These are phyloP conservation scores for Nothomitra cinnamomea DNA, from an alignment of 2,329 filamentous ascomycete species.

Conservation along the genomic window DNA sequence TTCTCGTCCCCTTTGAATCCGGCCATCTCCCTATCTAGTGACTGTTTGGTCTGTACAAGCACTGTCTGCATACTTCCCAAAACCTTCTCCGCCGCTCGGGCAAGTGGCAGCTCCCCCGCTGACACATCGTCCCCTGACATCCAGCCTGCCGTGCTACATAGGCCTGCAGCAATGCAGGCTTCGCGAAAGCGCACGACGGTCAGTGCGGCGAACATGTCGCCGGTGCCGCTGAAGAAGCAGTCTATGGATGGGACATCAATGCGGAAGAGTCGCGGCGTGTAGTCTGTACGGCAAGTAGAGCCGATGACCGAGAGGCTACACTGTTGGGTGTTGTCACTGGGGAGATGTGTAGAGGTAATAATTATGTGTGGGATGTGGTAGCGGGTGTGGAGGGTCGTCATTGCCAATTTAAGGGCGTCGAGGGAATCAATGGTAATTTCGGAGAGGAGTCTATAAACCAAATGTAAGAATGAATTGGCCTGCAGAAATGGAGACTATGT, in stretches of 20 bases:
- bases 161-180: constrained; percentile 31
- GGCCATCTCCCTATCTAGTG: constrained; percentile 47
- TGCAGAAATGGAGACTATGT: background rate
- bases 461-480: background rate
- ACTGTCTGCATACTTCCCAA: constrained; percentile 86
- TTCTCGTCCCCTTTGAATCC: constrained; percentile 31
- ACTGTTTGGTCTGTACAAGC: constrained; percentile 46
- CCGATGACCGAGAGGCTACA: constrained; percentile 54
- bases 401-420: constrained; percentile 51
- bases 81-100: constrained; percentile 69
- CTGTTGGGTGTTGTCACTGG: constrained; percentile 24
- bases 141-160: constrained; percentile 40
- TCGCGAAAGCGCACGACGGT: constrained; percentile 78
- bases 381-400: constrained; percentile 57
- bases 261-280: constrained; percentile 66
- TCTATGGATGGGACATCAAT: constrained; percentile 76
- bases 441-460: constrained; percentile 49
- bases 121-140: constrained; percentile 54
- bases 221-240: constrained; percentile 90
- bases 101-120: constrained; percentile 60
- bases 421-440: constrained; percentile 70
- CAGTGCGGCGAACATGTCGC: constrained; percentile 94
- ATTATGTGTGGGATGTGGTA: constrained; percentile 76
- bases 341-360: constrained; percentile 73
- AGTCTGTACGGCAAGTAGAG: constrained; percentile 45